Evolutionary conservation across 2,329 filamentous ascomycete species (phyloP), one percentile per base, ranked within the genome.

Genomic region (Stagonosporopsis tanaceti): DNA sequence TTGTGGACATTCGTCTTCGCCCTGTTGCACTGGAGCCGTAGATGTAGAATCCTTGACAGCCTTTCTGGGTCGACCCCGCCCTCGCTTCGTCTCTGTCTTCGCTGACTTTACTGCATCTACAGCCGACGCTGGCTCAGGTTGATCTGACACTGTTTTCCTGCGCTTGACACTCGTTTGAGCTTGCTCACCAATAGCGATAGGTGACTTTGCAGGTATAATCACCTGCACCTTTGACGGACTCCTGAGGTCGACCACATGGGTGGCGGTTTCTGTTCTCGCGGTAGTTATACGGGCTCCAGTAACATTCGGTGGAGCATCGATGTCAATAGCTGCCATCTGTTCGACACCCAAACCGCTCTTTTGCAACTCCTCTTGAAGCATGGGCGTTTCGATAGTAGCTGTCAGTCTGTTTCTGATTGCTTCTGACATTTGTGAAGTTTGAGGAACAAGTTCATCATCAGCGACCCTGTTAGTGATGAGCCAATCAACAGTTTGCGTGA

Each of bases 61-160:
- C 50, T 75, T 76, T 38, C 66, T 68, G 5, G 74, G 73, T 12
- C 73, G 67, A 42, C 74, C 72, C 44, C 75, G 68, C 27, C 69
- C 64, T 64, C 65, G 57, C 37, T 71, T 76, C 60, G 67, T 72
- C 44, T 62, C 64, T 3, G 53, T 53, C 7, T 40, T 41, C 9
- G 50, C n/a, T 24, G 60, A 53, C 4, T 56, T 27, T 17, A 47
- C 12, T 9, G 11, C n/a, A 12, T 25, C 11, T 5, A 24, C 11
- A 27, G 32, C 17, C 22, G 38, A 20, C 6, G 15, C 12, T 4
- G 46, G 27, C 37, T 69, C 58, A 6, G 63, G 59, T 12, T 57
- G 39, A 38, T 69, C 63, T 22, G 55, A 50, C 4, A 55, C 63
- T 0, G 65, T 67, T 48, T 70, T 72, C 34, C 56, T 67, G 22